Percentiles rank a stretch among this genome's conserved stretches.
phyloP scores from a whole-genome alignment of 768 basidiomycete species.

The Clathrus columnatus region DNA sequence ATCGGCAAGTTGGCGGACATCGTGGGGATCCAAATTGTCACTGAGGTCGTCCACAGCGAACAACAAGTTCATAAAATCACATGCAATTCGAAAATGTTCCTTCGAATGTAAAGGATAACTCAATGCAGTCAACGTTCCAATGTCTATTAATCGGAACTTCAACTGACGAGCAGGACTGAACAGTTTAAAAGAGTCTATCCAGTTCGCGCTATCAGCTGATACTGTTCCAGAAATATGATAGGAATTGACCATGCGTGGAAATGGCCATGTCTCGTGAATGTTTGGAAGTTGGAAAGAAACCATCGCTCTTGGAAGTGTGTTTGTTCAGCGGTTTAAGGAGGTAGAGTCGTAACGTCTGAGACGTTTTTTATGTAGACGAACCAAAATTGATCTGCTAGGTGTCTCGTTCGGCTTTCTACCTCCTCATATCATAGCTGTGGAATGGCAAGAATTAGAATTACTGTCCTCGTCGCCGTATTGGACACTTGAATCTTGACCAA shows the following conservation, averaged over 20 bases:
- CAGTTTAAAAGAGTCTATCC: neutral
- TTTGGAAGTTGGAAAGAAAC: conserved; percentile 10
- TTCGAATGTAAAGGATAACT: neutral
- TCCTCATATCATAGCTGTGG: too few species aligned
- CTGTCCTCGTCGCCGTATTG: too few species aligned
- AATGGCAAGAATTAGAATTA: too few species aligned
- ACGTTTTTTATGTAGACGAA: too few species aligned
- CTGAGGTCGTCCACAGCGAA: neutral
- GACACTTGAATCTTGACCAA: too few species aligned
- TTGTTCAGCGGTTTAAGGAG: too few species aligned
- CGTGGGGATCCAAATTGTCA: neutral
- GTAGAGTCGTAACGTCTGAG: too few species aligned
- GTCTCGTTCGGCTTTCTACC: too few species aligned
- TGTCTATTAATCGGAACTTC: neutral
- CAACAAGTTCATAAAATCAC: neutral
- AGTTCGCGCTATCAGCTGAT: neutral
- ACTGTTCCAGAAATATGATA: too few species aligned
- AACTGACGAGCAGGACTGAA: neutral
- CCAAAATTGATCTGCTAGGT: too few species aligned
- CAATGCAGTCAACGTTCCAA: neutral
- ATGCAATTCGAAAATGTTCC: neutral
- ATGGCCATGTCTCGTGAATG: neutral
- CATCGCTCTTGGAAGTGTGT: too few species aligned
- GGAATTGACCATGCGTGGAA: neutral
- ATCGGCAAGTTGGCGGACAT: neutral